Evolutionary conservation across 768 basidiomycete species (phyloP), one percentile per base, ranked within the genome.

Genomic region (Galerina sulciceps): DNA sequence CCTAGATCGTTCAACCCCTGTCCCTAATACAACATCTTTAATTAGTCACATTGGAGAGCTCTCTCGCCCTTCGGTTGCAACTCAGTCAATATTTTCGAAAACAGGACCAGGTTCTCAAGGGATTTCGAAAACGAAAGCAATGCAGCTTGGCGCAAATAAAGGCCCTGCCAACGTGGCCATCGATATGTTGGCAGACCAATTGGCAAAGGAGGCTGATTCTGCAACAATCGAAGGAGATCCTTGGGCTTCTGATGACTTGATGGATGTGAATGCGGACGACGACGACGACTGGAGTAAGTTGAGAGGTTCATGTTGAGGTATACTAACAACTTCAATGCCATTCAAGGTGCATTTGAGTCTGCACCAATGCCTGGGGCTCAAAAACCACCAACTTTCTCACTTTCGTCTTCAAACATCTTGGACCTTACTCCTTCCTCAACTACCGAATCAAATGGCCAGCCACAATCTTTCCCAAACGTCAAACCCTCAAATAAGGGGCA

Each of bases 241-340:
- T 0, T 93, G 91, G 92, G 90, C 87, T 1, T 79, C 74, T 46
- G 88, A 84, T 8, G 92, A 98, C 71, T 72, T 98, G 56, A 96
- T 98, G 71, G 95, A 99, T 68, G 88, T 98, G 4, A 89, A 94
- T 67, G 94, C 92, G 0, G 96, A 99, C 65, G 84, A 88, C 22
- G 84, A 88, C 22, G 96, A 89, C 66, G 96, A 98, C 69, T 99
- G 96, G 96, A 91, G 96, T 92, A 70, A 69, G 89, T 79, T 11
- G 57, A 17, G 36, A 14, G 6, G 11, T 23, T 10, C 15, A 26
- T 22, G 44, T 55, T 45, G 23, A 35, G 10, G 11, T 6, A 9
- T 49, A 54, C 35, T n/a, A 20, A 59, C 37, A 17, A 46, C 20
- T 49, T 54, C 20, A 58, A 18, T 55, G 37, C 53, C 38, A 17